A percentile compares a stretch with the other conserved stretches of the same genome.
These are phyloP conservation scores for Cetraspora pellucida DNA, from an alignment of 192 early-diverging fungal species.

Conservation along the genomic window DNA sequence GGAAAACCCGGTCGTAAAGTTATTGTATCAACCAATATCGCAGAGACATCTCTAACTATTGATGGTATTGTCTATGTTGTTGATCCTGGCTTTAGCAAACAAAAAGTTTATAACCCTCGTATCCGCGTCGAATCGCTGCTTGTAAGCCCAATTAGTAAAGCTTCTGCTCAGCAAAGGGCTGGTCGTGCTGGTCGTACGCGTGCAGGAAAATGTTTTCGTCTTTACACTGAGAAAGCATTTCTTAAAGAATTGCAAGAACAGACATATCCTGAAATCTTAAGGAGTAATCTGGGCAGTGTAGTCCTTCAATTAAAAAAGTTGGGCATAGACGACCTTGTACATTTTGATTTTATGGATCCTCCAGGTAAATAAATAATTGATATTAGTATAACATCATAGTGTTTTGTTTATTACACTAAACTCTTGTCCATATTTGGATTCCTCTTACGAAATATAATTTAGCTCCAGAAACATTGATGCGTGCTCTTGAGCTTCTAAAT, in stretches of 20 bases:
- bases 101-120: constrained; percentile 98
- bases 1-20: constrained; percentile 94
- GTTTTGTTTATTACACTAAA: background rate
- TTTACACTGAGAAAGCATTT: constrained; percentile 98
- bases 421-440: no score
- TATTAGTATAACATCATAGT: background rate
- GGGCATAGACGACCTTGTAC: constrained; percentile 95
- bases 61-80: constrained; percentile 99
- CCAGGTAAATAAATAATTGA: constrained; percentile 46
- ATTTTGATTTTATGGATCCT: constrained; percentile 99
- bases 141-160: constrained; percentile 93
- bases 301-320: constrained; percentile 98
- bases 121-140: constrained; percentile 94
- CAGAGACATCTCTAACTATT: constrained; percentile 97
- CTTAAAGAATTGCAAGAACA: constrained; percentile 92
- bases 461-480: constrained; percentile 97
- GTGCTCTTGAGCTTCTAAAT: constrained; percentile 93
- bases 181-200: constrained; percentile 99
- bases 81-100: constrained; percentile 98
- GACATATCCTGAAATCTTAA: constrained; percentile 97
- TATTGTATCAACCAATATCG: constrained; percentile 96
- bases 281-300: constrained; percentile 93
- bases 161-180: constrained; percentile 94
- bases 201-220: constrained; percentile 95
- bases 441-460: background rate